Conservation (phyloP, 164 flowering plant genomes). For the Houttuynia cordata region DNA sequence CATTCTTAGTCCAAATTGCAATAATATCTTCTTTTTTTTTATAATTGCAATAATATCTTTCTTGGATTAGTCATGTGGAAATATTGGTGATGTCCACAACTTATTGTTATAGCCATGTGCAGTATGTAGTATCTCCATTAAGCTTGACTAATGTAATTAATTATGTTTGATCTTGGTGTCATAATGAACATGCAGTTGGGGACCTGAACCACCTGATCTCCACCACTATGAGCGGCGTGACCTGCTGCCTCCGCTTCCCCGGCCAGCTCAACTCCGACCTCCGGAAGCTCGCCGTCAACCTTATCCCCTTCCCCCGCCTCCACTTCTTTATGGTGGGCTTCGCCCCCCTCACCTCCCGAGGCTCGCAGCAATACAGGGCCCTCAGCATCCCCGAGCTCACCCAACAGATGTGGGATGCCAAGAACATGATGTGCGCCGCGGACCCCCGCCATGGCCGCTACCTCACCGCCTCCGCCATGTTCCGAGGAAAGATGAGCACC, state of each 20-base stretch:
- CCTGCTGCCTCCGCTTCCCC: constrained; percentile 47
- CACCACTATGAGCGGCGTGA: constrained; percentile 49
- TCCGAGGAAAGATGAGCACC: constrained; percentile 53
- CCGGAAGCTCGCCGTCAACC: constrained; percentile 43
- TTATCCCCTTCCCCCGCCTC: constrained; percentile 42
- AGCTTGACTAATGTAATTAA: background rate
- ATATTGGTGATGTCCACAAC: no score
- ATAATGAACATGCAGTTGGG: constrained; percentile 25
- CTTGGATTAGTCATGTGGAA: background rate
- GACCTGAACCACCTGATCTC: constrained; percentile 39
- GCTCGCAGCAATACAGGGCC: constrained; percentile 33
- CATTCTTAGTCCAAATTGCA: no score
- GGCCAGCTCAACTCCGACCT: constrained; percentile 40
- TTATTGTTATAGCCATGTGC: constrained; percentile 19
- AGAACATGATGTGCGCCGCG: no score
- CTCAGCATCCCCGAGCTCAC: constrained; percentile 22
- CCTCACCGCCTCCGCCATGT: constrained; percentile 20
- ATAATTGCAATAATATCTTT: constrained; percentile 35
- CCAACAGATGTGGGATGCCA: no score
- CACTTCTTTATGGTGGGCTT: constrained; percentile 48
- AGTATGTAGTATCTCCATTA: constrained; percentile 16
- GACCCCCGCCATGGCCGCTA: constrained; percentile 21
- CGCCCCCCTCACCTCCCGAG: no score
- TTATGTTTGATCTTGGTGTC: no score
- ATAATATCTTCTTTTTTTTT: no score